Evolutionary conservation across 208 protist species (phyloP).

Genomic region (Leishmania amazonensis): DNA sequence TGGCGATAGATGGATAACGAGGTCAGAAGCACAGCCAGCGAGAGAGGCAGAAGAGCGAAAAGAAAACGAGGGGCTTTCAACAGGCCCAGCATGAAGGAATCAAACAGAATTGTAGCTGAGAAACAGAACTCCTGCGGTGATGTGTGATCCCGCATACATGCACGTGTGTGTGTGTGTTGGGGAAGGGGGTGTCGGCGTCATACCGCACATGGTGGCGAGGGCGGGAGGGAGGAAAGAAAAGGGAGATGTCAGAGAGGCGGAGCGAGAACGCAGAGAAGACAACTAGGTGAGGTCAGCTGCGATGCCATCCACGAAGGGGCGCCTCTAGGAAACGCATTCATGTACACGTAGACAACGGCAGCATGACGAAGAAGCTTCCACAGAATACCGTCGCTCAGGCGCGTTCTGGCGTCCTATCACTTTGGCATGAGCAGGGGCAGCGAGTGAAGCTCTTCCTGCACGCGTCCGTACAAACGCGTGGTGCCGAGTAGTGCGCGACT

Average conservation of each 20-base stretch:
- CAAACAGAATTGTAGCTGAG: neutral
- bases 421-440: neutral
- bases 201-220: neutral
- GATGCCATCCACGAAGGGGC: neutral
- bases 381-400: neutral
- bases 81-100: neutral
- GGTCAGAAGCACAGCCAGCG: neutral
- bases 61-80: neutral
- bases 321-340: neutral
- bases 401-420: neutral
- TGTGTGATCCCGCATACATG: neutral
- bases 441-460: neutral
- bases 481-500: neutral
- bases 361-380: neutral
- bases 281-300: neutral
- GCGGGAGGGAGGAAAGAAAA: neutral
- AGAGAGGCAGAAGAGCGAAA: neutral
- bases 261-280: neutral
- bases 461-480: too few relatives aligned
- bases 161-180: neutral
- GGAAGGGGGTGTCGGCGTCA: too few relatives aligned
- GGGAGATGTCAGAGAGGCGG: neutral
- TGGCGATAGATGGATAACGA: neutral
- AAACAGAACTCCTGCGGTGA: neutral
- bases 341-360: neutral